phyloP scores from a whole-genome alignment of 2,329 filamentous ascomycete species.

The Xylaria sp. region DNA sequence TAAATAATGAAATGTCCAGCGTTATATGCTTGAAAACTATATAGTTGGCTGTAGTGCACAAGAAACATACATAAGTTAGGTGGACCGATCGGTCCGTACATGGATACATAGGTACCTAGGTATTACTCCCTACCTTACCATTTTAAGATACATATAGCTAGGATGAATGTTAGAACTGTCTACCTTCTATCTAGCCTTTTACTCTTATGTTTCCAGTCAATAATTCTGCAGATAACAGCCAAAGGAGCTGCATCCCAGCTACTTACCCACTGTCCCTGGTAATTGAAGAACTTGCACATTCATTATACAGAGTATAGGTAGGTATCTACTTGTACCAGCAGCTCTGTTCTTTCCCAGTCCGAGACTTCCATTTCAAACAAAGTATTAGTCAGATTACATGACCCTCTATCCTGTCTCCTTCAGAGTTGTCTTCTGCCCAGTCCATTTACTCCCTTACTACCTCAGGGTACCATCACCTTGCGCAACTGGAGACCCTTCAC shows the following conservation, averaged over 20 bases:
- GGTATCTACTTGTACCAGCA: background rate
- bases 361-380: constrained; percentile 6
- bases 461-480: background rate
- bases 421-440: background rate
- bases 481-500: constrained; percentile 7
- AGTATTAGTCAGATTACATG: constrained; percentile 17
- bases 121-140: too few relatives aligned
- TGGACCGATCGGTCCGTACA: too few relatives aligned
- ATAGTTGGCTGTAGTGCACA: background rate
- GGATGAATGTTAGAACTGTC: background rate
- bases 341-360: constrained; percentile 13
- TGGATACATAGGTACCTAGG: too few relatives aligned
- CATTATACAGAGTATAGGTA: background rate
- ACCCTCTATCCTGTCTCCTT: background rate
- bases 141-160: too few relatives aligned
- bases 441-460: background rate
- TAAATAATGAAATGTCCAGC: too few relatives aligned
- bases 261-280: background rate
- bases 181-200: too few relatives aligned
- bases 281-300: background rate
- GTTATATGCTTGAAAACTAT: too few relatives aligned
- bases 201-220: background rate
- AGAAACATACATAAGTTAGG: background rate
- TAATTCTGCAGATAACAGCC: background rate
- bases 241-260: constrained; percentile 14